Percentiles rank a stretch among this genome's conserved stretches.
These are phyloP conservation scores for Paxillus rubicundulus DNA, from an alignment of 768 basidiomycete species.

Conservation along the genomic window DNA sequence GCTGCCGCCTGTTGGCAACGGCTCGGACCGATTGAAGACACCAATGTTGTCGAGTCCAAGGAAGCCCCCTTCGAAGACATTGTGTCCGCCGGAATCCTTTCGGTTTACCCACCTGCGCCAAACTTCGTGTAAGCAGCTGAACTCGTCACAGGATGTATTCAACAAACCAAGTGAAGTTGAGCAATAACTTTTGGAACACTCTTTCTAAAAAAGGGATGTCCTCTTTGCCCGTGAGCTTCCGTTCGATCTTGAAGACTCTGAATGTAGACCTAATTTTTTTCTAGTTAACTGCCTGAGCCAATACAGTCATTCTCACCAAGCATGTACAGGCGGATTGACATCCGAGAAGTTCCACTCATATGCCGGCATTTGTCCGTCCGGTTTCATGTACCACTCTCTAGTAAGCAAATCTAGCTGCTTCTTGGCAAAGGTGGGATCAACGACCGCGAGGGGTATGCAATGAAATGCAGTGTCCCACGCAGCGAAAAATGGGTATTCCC, in stretches of 20 bases:
- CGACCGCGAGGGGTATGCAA: constrained; percentile 94
- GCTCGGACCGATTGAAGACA: constrained; percentile 96
- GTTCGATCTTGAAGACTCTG: constrained; percentile 98
- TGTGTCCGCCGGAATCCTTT: constrained; percentile 92
- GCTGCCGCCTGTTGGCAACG: constrained; percentile 89
- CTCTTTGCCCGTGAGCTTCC: constrained; percentile 88
- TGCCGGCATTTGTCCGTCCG: constrained; percentile 96
- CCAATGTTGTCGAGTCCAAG: constrained; percentile 98
- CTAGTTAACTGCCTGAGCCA: background rate
- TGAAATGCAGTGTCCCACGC: constrained; percentile 99
- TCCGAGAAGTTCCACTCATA: constrained; percentile 99
- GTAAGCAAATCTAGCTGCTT: constrained; percentile 96
- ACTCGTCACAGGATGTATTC: background rate
- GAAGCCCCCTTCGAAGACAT: constrained; percentile 98
- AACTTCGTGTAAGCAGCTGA: constrained; percentile 1
- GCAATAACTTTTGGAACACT: constrained; percentile 94
- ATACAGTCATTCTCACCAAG: constrained; percentile 57
- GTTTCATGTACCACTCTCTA: constrained; percentile 99
- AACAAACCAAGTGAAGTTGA: constrained; percentile 93
- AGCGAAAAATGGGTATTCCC: constrained; percentile 99
- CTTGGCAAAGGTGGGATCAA: constrained; percentile 95
- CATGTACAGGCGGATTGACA: constrained; percentile 98
- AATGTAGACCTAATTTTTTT: constrained; percentile 79
- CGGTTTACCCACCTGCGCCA: constrained; percentile 90
- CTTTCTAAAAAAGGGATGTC: constrained; percentile 93